Evolutionary conservation across 2,329 filamentous ascomycete genomes (phyloP).

Genomic region (Ascochyta lentis): DNA sequence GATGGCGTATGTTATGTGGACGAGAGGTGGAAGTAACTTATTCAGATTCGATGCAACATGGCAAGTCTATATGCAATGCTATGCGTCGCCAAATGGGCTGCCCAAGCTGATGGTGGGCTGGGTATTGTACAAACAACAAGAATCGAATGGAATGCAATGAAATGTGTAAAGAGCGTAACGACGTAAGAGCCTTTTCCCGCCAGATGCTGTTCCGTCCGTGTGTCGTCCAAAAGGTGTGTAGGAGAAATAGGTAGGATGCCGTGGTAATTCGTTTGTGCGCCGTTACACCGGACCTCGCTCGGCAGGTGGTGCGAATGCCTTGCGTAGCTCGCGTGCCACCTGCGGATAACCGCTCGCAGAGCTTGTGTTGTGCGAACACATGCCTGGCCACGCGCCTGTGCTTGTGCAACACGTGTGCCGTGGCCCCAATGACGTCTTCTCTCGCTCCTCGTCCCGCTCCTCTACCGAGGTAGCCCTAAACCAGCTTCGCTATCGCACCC

Average conservation of each 20-base stretch:
- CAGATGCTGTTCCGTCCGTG: slow-evolving; percentile 1
- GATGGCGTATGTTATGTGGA: background rate
- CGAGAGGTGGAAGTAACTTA: background rate
- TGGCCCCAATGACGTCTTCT: slow-evolving; percentile 1
- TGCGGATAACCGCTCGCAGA: slow-evolving; percentile 1
- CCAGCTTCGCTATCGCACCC: slow-evolving; percentile 4
- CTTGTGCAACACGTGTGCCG: slow-evolving; percentile 1
- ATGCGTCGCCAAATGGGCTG: background rate
- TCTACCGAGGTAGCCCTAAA: background rate
- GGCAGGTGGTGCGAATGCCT: slow-evolving; percentile 1
- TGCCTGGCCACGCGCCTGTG: slow-evolving; percentile 7
- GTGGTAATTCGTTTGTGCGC: slow-evolving; percentile 9
- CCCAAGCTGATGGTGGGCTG: slow-evolving; percentile 6
- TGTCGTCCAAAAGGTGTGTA: background rate
- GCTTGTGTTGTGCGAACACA: slow-evolving; percentile 7
- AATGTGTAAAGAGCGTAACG: slow-evolving; percentile 12
- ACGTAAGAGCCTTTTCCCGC: slow-evolving; percentile 6
- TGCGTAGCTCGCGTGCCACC: slow-evolving; percentile 7
- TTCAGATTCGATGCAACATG: slow-evolving; percentile 4
- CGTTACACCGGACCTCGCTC: slow-evolving; percentile 2
- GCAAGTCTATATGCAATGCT: slow-evolving; percentile 1
- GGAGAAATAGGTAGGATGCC: slow-evolving; percentile 7
- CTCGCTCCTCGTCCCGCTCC: background rate
- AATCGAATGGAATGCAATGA: background rate
- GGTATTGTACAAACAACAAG: slow-evolving; percentile 15